A percentile compares a stretch with the other conserved stretches of the same genome.
phyloP scores from a whole-genome alignment of 176 grass and related monocot species.

The Triticum urartu region DNA sequence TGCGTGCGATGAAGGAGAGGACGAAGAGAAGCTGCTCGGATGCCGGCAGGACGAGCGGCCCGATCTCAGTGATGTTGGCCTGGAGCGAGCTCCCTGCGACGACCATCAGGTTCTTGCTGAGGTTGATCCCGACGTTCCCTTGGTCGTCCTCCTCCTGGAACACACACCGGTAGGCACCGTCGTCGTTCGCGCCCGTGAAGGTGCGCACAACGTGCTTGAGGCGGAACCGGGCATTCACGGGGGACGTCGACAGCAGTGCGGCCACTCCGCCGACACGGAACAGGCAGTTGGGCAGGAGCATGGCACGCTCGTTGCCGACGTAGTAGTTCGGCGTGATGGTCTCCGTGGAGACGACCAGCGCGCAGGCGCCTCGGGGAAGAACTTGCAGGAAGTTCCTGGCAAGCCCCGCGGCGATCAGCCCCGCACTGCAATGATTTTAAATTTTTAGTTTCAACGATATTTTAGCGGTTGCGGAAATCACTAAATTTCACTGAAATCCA shows the following conservation, averaged over 20 bases:
- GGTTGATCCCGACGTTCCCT: neutral
- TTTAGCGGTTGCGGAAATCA: too few species aligned
- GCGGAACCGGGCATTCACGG: too few species aligned
- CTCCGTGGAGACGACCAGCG: slow-evolving; percentile 63
- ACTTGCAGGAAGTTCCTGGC: too few species aligned
- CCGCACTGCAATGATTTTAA: too few species aligned
- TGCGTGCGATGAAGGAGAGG: neutral
- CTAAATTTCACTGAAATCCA: too few species aligned
- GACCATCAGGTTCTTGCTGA: neutral
- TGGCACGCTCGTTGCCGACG: slow-evolving; percentile 52
- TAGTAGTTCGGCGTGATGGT: slow-evolving; percentile 65
- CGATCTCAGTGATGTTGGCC: neutral
- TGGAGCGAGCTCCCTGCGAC: neutral
- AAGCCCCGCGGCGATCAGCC: too few species aligned
- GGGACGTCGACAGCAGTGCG: too few species aligned
- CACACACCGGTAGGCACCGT: neutral
- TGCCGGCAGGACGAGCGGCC: neutral
- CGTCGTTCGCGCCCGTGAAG: too few species aligned
- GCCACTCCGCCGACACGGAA: slow-evolving; percentile 29
- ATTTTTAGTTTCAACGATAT: too few species aligned
- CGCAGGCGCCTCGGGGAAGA: neutral
- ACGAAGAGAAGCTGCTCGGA: neutral
- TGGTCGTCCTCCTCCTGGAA: neutral
- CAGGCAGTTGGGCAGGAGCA: slow-evolving; percentile 64
- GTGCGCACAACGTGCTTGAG: too few species aligned